Evolutionary conservation across 371 early-diverging fungal genomes (phyloP).

Genomic region (Gilbertella persicaria): DNA sequence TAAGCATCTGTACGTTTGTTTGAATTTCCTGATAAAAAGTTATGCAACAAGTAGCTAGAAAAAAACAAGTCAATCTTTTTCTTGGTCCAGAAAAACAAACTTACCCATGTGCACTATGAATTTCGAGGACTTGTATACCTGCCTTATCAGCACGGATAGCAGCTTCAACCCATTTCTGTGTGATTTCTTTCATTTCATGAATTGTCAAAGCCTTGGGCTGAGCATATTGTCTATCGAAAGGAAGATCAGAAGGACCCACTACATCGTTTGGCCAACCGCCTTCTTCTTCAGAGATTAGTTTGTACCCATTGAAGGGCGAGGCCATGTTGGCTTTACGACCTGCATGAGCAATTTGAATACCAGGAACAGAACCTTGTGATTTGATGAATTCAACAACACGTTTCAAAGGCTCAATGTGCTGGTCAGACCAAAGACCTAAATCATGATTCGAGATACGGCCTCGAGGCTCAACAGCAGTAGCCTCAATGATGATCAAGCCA

Average conservation of each 20-base stretch:
- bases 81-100: constrained; percentile 67
- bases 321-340: constrained; percentile 78
- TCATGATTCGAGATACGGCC: constrained; percentile 80
- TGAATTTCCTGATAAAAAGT: constrained; percentile 78
- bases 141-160: constrained; percentile 73
- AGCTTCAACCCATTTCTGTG: constrained; percentile 68
- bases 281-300: constrained; percentile 58
- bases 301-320: constrained; percentile 53
- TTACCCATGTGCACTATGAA: constrained; percentile 74
- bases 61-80: constrained; percentile 80
- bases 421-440: constrained; percentile 79
- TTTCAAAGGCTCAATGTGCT: constrained; percentile 67
- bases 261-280: constrained; percentile 87
- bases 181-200: constrained; percentile 62
- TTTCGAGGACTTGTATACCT: constrained; percentile 85
- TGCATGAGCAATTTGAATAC: constrained; percentile 83
- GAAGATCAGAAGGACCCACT: constrained; percentile 66
- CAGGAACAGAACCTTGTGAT: constrained; percentile 59
- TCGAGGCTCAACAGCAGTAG: constrained; percentile 71
- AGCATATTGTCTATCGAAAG: constrained; percentile 45
- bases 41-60: constrained; percentile 74
- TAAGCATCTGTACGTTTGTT: constrained; percentile 87
- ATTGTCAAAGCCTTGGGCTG: constrained; percentile 63
- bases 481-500: constrained; percentile 79
- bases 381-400: constrained; percentile 69